These are phyloP conservation scores for Cladobotryum mycophilum DNA, from an alignment of 2,329 filamentous ascomycete species.

Conservation along the genomic window DNA sequence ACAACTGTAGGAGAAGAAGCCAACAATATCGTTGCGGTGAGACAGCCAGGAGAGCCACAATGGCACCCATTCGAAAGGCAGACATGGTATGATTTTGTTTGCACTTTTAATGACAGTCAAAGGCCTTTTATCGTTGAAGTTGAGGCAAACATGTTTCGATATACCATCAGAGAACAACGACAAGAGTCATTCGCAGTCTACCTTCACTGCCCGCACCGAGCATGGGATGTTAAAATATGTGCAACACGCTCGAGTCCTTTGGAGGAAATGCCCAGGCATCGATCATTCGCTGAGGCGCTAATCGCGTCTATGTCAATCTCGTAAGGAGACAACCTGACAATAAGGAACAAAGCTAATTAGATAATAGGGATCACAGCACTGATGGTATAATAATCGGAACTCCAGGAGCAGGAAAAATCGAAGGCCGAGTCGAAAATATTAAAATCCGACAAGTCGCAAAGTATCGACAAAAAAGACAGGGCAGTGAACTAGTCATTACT, in stretches of 20 bases:
- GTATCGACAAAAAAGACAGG: conserved; percentile 1
- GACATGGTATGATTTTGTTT: conserved; percentile 23
- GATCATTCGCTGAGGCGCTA: conserved; percentile 16
- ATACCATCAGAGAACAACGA: conserved; percentile 15
- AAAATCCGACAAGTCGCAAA: conserved; percentile 7
- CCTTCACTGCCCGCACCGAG: conserved; percentile 24
- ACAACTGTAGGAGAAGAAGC: conserved; percentile 22
- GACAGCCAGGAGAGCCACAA: conserved; percentile 7
- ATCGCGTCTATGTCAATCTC: conserved; percentile 18
- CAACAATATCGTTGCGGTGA: conserved; percentile 14
- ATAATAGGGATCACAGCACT: neutral
- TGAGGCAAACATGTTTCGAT: conserved; percentile 20
- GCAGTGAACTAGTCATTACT: neutral
- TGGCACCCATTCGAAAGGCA: conserved; percentile 17
- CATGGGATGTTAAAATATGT: conserved; percentile 28
- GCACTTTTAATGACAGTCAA: conserved; percentile 7
- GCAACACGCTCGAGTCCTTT: conserved; percentile 12
- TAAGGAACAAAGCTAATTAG: neutral
- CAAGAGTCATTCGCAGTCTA: conserved; percentile 19
- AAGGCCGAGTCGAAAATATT: neutral
- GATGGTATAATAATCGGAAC: conserved; percentile 2
- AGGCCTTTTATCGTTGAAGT: conserved; percentile 20
- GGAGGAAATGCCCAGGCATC: conserved; percentile 12
- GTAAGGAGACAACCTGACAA: conserved; percentile 15
- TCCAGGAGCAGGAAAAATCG: neutral